These are phyloP conservation scores for Corylus avellana DNA, from an alignment of 306 rosid genomes.

Conservation along the genomic window DNA sequence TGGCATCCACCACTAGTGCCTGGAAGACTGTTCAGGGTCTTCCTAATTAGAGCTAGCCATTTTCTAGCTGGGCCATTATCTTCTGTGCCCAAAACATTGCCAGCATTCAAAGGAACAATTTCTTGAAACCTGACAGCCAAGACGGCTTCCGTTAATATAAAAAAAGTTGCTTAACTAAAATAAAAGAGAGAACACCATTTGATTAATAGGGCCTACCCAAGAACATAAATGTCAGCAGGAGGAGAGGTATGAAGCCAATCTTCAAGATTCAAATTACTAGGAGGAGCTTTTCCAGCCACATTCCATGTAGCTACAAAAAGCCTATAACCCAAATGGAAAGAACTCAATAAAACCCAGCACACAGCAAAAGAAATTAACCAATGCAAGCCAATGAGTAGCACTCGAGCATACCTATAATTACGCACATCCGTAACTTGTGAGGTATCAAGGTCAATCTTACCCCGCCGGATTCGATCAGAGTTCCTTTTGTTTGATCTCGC, in stretches of 20 bases:
- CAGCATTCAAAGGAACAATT: slow-evolving; percentile 98
- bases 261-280: slow-evolving; percentile 76
- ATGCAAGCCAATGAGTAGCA: slow-evolving; percentile 18
- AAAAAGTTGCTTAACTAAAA: slow-evolving; percentile 9
- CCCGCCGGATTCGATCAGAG: slow-evolving; percentile 66
- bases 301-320: slow-evolving; percentile 95
- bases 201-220: slow-evolving; percentile 57
- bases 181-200: slow-evolving; percentile 16
- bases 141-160: slow-evolving; percentile 7
- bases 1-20: slow-evolving; percentile 74
- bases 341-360: slow-evolving; percentile 18
- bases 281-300: slow-evolving; percentile 97
- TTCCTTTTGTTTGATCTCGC: slow-evolving; percentile 70
- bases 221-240: slow-evolving; percentile 94
- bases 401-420: slow-evolving; percentile 63
- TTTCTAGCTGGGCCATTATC: slow-evolving; percentile 97
- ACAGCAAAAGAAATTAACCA: slow-evolving; percentile 5
- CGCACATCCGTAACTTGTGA: slow-evolving; percentile 69
- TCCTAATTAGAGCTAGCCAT: slow-evolving; percentile 89
- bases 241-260: slow-evolving; percentile 99
- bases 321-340: slow-evolving; percentile 41
- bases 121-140: slow-evolving; percentile 84
- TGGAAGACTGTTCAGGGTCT: slow-evolving; percentile 87
- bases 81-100: slow-evolving; percentile 97
- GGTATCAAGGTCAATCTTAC: slow-evolving; percentile 64